Evolutionary conservation across 169 alveolate species (phyloP), one percentile per base, ranked within the genome.

Genomic region (Plasmodium blacklocki): DNA sequence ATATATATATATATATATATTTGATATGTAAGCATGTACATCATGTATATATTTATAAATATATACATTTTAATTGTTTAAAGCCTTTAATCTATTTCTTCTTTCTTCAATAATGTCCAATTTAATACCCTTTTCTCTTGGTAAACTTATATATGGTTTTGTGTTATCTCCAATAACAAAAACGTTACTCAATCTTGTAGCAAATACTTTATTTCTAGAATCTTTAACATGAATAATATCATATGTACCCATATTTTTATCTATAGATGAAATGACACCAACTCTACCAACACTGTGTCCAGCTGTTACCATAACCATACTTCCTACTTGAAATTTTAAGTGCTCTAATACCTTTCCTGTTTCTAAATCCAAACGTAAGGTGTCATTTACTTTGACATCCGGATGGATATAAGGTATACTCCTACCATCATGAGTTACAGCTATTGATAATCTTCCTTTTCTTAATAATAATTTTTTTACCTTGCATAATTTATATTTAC

Each of bases 231-330:
- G 99, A 70, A 97, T 97, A 85, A 98, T 97, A 90, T 98, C 99
- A 96, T 97, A 98, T 74, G 99, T 96, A 43, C 99, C 99, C 71
- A 97, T 97, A 95, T 99, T 99, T 92, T 96, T 96, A 95, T 99
- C 99, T 71, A 97, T 95, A 88, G 97, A 98, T 23, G 95, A 94
- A 88, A 99, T 96, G 50, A 95, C 92, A 73, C 99, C 99, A 59
- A 98, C 99, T 92, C 99, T 98, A 11, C 99, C 99, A 76, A 97
- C 98, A 96, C 98, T 98, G 97, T 98, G 98, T 23, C 99, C 99
- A 43, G 99, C 99, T 60, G 98, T 97, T 88, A 98, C 94, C 98
- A 97, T 97, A 78, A 95, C 98, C 92, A 94, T 60, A 91, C 96
- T 97, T 60, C 99, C 99, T 29, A 96, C 93, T 93, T 98, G 99